phyloP scores from a whole-genome alignment of 129 eudicot species.

The Daucus carota region DNA sequence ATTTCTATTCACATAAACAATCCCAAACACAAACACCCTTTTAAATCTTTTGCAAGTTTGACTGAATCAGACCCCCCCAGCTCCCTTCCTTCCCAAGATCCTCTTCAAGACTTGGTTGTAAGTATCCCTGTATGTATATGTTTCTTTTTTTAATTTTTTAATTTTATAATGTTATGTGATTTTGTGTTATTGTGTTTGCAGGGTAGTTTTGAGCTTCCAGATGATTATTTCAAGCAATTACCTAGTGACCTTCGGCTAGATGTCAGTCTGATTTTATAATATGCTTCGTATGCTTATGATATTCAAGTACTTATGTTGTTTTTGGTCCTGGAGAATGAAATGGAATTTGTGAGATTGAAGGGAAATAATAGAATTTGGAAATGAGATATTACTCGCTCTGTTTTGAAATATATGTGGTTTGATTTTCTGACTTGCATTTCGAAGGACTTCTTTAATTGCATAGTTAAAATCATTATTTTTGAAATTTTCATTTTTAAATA shows the following conservation, averaged over 20 bases:
- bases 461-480: no score
- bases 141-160: background rate
- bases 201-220: conserved; percentile 75
- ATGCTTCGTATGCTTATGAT: background rate
- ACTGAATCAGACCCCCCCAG: conserved; percentile 61
- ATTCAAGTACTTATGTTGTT: background rate
- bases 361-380: no score
- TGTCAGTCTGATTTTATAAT: conserved; percentile 31
- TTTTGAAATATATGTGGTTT: no score
- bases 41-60: conserved; percentile 38
- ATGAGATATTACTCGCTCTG: no score
- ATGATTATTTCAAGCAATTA: conserved; percentile 70
- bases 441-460: no score
- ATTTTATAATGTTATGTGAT: no score
- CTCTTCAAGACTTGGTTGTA: conserved; percentile 64
- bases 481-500: no score
- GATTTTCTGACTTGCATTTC: no score
- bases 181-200: conserved; percentile 19
- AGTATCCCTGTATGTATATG: background rate
- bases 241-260: conserved; percentile 90
- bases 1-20: conserved; percentile 5
- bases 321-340: background rate
- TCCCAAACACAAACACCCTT: background rate
- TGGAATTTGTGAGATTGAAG: background rate
- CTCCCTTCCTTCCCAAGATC: conserved; percentile 35